Evolutionary conservation across 2,329 filamentous ascomycete genomes (phyloP).

Genomic region (Penicillium sp.): DNA sequence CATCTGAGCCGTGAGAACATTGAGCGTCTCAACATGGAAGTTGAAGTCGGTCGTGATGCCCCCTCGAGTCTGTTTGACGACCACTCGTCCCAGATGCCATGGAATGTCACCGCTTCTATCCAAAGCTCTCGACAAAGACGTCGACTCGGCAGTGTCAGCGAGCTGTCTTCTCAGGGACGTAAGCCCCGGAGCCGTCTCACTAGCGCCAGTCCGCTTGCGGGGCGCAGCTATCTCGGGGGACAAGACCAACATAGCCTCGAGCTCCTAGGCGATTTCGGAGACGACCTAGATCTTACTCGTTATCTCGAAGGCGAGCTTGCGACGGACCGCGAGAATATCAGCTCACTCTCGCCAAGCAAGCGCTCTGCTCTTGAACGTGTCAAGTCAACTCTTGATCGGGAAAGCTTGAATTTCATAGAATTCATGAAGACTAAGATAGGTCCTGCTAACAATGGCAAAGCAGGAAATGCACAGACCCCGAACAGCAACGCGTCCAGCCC

Average conservation of each 20-base stretch:
- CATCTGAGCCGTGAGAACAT: conserved; percentile 28
- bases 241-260: conserved; percentile 25
- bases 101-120: conserved; percentile 60
- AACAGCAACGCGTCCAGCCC: neutral
- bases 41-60: conserved; percentile 70
- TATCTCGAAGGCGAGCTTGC: conserved; percentile 35
- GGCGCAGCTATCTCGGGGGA: conserved; percentile 42
- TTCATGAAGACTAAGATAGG: conserved; percentile 53
- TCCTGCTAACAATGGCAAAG: neutral
- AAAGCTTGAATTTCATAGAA: conserved; percentile 61
- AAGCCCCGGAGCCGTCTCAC: conserved; percentile 49
- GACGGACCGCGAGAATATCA: conserved; percentile 20
- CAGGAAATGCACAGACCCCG: neutral
- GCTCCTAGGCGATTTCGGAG: conserved; percentile 18
- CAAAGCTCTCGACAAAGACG: conserved; percentile 51
- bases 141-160: conserved; percentile 35
- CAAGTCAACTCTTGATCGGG: conserved; percentile 53
- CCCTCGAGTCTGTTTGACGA: conserved; percentile 65
- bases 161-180: conserved; percentile 27
- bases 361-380: neutral
- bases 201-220: conserved; percentile 60
- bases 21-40: conserved; percentile 34
- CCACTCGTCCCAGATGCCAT: conserved; percentile 64
- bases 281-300: conserved; percentile 29
- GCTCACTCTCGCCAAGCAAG: conserved; percentile 43